Base-by-base conservation (phyloP, 176 grass and related monocot genomes). In the Phyllostachys edulis region DNA sequence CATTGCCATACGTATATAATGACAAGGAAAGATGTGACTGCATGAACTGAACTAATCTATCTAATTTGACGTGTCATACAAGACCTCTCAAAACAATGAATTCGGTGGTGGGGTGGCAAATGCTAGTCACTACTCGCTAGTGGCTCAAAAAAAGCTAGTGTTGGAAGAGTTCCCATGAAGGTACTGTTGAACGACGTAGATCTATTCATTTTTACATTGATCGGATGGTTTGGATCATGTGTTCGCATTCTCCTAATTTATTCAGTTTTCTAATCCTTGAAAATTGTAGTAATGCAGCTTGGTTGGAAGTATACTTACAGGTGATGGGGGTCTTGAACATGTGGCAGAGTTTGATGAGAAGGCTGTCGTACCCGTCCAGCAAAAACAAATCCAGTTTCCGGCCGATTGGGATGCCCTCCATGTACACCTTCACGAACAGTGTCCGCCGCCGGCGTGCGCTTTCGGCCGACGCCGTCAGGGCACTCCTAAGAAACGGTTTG, bases 381-480 rank as follows among this genome's bases (percentile, higher is more conserved):
- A 91, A 71, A 13, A 91, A 38, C 75, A 91, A 70, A 55, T 94
- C 89, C 37, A 94, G 81, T 66, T 94, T 94, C 73, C 92, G 82
- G 42, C 92, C 92, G 27, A 94, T 94, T 34, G 87, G 87, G 61
- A 94, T 51, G 13, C 92, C 89, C 80, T 94, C 92, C 92, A 91
- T 94, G 36, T 94, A 94, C 49, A 94, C 92, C 81, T 94, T 94
- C 14, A 94, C 87, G 4, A 89, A 91, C 62, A 91, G 62, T 64
- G 84, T 82, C 12, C 52, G 64, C 45, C 66, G 71, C 46, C 45
- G 24, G 63, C 45, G 65, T 42, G 46, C 11, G 24, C 55, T 14
- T 18, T 39, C 42, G 52, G 34, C 62, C 7, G 88, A 87, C 2
- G 82, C 67, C 7, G 56, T 71, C 7, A 91, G 67, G 52, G 89